A percentile compares a stretch with the other conserved stretches of the same genome.
Evolutionary conservation across 2,329 filamentous ascomycete genomes (phyloP).

Genomic region (Paecilomyces fulvus): DNA sequence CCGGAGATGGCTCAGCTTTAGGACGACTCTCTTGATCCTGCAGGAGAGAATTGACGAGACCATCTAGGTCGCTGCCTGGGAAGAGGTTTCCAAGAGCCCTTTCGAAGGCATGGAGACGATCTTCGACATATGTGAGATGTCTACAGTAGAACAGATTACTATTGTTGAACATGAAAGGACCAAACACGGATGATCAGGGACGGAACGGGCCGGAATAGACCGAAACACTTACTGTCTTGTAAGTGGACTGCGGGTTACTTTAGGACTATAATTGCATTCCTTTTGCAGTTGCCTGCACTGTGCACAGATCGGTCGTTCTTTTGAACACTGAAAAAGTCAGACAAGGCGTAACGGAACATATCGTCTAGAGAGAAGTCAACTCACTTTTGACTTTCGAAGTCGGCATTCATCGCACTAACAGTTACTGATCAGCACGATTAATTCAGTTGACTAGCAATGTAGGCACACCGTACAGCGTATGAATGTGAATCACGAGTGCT

Average conservation of each 20-base stretch:
- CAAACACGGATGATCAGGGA: not conserved
- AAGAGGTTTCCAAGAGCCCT: constrained; percentile 30
- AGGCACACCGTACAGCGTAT: constrained; percentile 26
- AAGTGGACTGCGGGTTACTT: constrained; percentile 32
- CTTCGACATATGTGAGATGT: constrained; percentile 33
- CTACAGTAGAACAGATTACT: constrained; percentile 9
- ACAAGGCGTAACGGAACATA: not conserved
- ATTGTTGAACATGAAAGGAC: not conserved
- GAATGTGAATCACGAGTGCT: constrained; percentile 34
- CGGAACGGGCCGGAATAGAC: not conserved
- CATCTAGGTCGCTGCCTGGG: constrained; percentile 31
- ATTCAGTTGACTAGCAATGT: not conserved
- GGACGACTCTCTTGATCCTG: constrained; percentile 26
- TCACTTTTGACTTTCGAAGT: constrained; percentile 31
- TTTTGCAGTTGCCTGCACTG: constrained; percentile 33
- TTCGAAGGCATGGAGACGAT: constrained; percentile 31
- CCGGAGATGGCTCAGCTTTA: constrained; percentile 23
- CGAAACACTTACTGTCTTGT: constrained; percentile 29
- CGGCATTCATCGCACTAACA: constrained; percentile 32
- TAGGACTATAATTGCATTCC: constrained; percentile 35
- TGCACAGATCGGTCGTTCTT: constrained; percentile 31
- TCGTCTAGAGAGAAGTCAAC: not conserved
- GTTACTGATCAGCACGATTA: not conserved
- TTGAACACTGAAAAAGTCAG: constrained; percentile 26
- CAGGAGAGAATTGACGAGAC: constrained; percentile 28